These are phyloP conservation scores for Leucoagaricus sp. DNA, from an alignment of 1,284 basidiomycete genomes.

Conservation along the genomic window DNA sequence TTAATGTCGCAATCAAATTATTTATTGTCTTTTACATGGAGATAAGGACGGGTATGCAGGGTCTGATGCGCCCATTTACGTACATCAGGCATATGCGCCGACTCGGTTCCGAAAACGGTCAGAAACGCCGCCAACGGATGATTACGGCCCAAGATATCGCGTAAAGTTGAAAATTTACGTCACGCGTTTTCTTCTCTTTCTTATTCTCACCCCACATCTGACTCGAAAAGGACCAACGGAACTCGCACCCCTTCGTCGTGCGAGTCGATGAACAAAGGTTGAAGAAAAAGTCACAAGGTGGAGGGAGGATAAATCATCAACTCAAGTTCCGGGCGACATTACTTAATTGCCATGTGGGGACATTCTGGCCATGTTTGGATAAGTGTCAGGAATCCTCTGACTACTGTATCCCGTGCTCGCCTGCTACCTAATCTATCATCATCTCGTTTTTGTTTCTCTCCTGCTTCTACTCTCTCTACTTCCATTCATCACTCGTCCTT, in stretches of 20 bases:
- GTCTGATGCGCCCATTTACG: background rate
- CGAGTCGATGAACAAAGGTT: background rate
- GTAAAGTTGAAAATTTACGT: background rate
- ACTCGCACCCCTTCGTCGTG: background rate
- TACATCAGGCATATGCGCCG: background rate
- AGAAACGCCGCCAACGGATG: no score
- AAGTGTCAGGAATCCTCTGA: background rate
- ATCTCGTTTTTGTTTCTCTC: background rate
- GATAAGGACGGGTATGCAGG: background rate
- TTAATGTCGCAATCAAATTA: background rate
- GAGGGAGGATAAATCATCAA: background rate
- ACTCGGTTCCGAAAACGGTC: background rate
- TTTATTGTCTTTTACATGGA: background rate
- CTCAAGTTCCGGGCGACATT: slow-evolving; percentile 1
- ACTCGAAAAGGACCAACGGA: background rate
- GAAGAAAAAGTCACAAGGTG: background rate
- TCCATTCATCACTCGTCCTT: background rate
- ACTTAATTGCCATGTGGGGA: slow-evolving; percentile 13
- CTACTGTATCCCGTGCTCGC: background rate
- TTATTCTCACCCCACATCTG: background rate
- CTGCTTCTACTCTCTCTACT: background rate
- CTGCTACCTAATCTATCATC: background rate
- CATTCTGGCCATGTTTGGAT: slow-evolving; percentile 10
- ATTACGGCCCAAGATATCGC: background rate
- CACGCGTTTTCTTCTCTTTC: background rate